Evolutionary conservation across 2,329 filamentous ascomycete genomes (phyloP), one percentile per base, ranked within the genome.

Genomic region (Talaromyces albobiverticillius): DNA sequence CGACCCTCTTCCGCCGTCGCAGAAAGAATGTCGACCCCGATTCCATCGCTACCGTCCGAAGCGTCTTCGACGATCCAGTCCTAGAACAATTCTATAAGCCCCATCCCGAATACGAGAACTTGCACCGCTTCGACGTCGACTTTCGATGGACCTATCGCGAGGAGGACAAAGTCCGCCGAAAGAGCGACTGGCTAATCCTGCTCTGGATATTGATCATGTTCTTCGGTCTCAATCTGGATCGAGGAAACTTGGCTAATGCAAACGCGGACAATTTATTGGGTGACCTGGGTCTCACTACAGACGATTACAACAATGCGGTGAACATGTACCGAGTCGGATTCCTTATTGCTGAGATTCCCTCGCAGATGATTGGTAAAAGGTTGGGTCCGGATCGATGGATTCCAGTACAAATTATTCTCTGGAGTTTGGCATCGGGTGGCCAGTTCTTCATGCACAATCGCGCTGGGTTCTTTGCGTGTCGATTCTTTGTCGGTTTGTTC

Each of bases 321-420:
- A 82, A 80, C 0, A 79, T 83, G 46, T 80, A 82, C 60, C 74
- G 80, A 5, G 52, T 82, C 13, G 73, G 66, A 49, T 82, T 82
- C 62, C 62, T 83, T 4, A 69, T 72, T 22, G 77, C 82, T 0
- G 82, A 85, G 62, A 71, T 87, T 1, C 84, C 84, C 0, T 85
- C 82, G 0, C 82, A 86, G 62, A 71, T 87, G 18, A 71, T 86
- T 29, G 77, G 75, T 50, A 82, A 86, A 64, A 82, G 75, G 74
- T 63, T 82, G 50, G 82, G 79, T 0, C 80, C 80, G 0, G 82
- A 85, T 58, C 68, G 68, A 40, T 54, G 52, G 52, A 54, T 54
- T 46, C 52, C 52, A 20, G 26, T 56, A 72, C 16, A 82, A 60
- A 79, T 83, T 66, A 68, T 73, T 4, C 66, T 61, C 4, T 71